Base-by-base conservation (phyloP, 345 rosid species). In the Citrus mangshanensis region DNA sequence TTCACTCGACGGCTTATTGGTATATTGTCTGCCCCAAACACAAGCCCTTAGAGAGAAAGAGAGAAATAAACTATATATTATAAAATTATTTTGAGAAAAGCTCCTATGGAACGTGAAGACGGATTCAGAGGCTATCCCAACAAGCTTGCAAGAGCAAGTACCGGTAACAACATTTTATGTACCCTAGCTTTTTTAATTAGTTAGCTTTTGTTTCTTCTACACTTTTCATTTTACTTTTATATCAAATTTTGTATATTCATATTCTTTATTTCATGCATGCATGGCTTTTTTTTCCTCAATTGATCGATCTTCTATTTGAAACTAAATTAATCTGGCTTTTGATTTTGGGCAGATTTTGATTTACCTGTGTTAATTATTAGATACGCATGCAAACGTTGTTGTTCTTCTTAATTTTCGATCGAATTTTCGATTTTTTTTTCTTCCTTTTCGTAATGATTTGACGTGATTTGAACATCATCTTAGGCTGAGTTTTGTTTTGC, bases 61-160 rank as follows among this genome's bases (percentile, higher is more conserved):
- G 6, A 27, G 22, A 19, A 7, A 35, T 7, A 66, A 16, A 67
- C 5, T n/a, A 18, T 12, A 18, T 12, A 2, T 27, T 9, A 24
- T 24, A 63, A 22, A 59, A 7, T 22, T 9, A 59, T n/a, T 19
- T 27, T 6, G 42, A 68, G 35, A 4, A 5, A 54, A 58, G 56
- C 77, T 28, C 30, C 30, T 5, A 74, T 74, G 77, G 77, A 73
- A n/a, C 46, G 22, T 35, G 49, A 73, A 25, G 77, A 40, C 14
- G 77, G 68, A 16, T 38, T 59, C 77, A 73, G 28, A 24, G 34
- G 16, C 35, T 38, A 59, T 73, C 76, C 56, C 76, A 59, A 73
- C 76, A 73, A 73, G 56, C 67, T 59, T 24, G 56, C 68, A 1
- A 60, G 55, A 60, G 38, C 77, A 38, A 60, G 16, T n/a, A 14